Percentiles rank a stretch among this genome's conserved stretches.
phyloP scores from a whole-genome alignment of 108 stramenopile genomes.

The Asterionellopsis glacialis region DNA sequence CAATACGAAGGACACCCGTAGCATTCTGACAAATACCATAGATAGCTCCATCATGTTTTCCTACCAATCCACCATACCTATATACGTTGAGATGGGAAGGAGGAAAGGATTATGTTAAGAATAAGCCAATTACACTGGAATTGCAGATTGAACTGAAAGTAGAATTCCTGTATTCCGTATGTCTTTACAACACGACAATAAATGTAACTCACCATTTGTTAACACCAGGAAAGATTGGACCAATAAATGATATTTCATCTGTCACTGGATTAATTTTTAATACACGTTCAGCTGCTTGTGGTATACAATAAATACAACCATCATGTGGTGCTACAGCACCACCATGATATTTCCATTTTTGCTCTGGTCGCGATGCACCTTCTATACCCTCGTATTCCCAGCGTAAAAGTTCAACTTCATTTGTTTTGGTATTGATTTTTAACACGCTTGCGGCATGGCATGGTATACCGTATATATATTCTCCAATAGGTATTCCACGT shows the following conservation, averaged over 20 bases:
- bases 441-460: conserved; percentile 77
- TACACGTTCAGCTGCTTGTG: conserved; percentile 64
- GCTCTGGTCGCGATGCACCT: conserved; percentile 20
- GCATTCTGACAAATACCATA: conserved; percentile 84
- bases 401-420: conserved; percentile 43
- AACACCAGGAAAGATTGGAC: conserved; percentile 51
- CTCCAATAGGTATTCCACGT: conserved; percentile 57
- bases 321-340: conserved; percentile 64
- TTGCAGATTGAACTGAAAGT: too few relatives aligned
- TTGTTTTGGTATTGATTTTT: conserved; percentile 60
- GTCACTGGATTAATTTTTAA: conserved; percentile 69
- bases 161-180: too few relatives aligned
- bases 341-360: conserved; percentile 85
- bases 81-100: too few relatives aligned
- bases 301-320: conserved; percentile 82
- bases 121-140: too few relatives aligned
- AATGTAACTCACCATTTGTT: conserved; percentile 75
- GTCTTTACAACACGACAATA: too few relatives aligned
- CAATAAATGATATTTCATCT: conserved; percentile 48
- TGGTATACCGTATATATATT: conserved; percentile 74
- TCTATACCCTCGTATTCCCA: conserved; percentile 10
- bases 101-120: too few relatives aligned
- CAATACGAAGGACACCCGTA: conserved; percentile 40
- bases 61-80: conserved; percentile 60
- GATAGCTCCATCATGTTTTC: conserved; percentile 70